Base-by-base conservation (phyloP, 306 rosid genomes). In the Fragaria nilgerrensis region DNA sequence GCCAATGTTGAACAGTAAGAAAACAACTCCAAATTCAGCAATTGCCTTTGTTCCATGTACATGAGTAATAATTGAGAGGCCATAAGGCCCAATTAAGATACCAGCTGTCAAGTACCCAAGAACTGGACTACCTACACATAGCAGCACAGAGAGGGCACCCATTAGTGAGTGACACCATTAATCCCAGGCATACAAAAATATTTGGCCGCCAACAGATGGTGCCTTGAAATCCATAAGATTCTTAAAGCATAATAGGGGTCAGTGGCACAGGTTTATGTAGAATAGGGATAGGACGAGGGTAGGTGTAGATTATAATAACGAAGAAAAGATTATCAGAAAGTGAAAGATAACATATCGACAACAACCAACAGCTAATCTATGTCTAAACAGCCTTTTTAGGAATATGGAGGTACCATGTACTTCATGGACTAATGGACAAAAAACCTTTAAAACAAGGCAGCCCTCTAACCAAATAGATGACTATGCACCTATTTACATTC, bases 61-160 rank as follows among this genome's bases (percentile, higher is more conserved):
- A 47, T 96, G 86, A 56, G 94, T 96, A 80, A 96, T 96, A 52
- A 96, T 96, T 72, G 99, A 96, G 80, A 96, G 96, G 68, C 99
- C 98, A 89, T 91, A 96, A 49, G 99, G 99, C 82, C 99, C 98
- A 81, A 96, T 96, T 84, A 96, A 88, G 81, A 96, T 96, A 55
- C 99, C 99, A 76, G 99, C 99, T 80, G 99, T 94, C 88, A 96
- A 88, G 89, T 96, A 96, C 70, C 99, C 99, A 79, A 96, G 98
- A 85, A 96, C 99, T 63, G 99, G 99, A 86, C 99, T 96, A 80
- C 99, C 99, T 96, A 85, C 16, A 88, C 49, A 80, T 81, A 86
- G 77, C 83, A 84, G 79, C 82, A 78, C 82, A 80, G 55, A 84
- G 75, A 78, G 72, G 69, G 72, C 78, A 85, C 66, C 73, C 53